Conservation (phyloP, 345 rosid species). For the Salix koriyanagi region DNA sequence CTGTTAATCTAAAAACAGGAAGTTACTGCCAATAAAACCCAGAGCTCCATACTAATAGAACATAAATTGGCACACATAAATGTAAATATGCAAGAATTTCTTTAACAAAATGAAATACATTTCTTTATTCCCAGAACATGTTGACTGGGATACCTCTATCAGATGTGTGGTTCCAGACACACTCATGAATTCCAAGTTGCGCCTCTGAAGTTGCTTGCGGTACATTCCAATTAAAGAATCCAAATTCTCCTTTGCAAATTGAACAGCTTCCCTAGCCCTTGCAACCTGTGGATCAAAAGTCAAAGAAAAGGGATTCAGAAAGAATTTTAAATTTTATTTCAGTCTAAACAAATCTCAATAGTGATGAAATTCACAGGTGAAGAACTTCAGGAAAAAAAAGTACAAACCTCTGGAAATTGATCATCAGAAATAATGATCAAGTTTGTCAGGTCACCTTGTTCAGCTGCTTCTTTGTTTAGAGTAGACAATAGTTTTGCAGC, state of each 20-base stretch:
- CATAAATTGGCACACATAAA: not conserved
- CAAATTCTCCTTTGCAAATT: constrained; percentile 50
- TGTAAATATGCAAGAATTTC: not conserved
- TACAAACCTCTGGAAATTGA: constrained; percentile 72
- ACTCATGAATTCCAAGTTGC: constrained; percentile 47
- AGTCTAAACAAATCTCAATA: not conserved
- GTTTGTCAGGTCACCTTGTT: constrained; percentile 58
- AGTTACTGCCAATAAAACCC: not conserved
- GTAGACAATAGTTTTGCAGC: constrained; percentile 66
- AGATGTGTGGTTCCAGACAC: constrained; percentile 66
- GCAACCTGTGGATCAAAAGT: constrained; percentile 48
- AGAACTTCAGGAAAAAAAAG: constrained; percentile 3
- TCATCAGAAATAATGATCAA: constrained; percentile 49
- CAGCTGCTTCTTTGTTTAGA: constrained; percentile 78
- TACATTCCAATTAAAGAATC: constrained; percentile 46
- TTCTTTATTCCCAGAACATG: constrained; percentile 1
- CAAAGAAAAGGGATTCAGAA: not conserved
- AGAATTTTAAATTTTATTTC: not conserved
- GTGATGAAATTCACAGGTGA: constrained; percentile 2
- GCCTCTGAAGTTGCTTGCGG: constrained; percentile 46
- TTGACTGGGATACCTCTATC: constrained; percentile 46
- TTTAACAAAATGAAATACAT: not conserved
- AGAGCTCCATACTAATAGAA: not conserved
- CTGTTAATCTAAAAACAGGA: not conserved
- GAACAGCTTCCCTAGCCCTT: constrained; percentile 60